Evolutionary conservation across 2,329 filamentous ascomycete genomes (phyloP), one percentile per base, ranked within the genome.

Genomic region (Lachnellula subtilissima): DNA sequence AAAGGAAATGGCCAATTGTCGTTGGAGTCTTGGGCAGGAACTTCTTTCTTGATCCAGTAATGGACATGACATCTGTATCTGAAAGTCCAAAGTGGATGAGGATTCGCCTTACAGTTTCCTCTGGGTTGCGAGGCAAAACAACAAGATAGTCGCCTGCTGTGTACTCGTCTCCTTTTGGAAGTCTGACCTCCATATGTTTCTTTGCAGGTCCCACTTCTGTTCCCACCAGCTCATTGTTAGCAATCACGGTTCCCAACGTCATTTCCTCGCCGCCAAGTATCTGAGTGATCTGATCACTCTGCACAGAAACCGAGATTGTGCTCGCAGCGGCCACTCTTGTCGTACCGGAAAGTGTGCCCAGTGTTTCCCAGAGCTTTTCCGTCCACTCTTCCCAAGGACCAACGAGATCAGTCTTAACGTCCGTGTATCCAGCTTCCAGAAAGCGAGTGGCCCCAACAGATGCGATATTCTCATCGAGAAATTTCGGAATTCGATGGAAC

Each of bases 111-210:
- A 46, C 43, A 4, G 35, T 22, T 23, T 35, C 22, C n/a, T 47
- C 8, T 5, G 50, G 39, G 28, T 52, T 45, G 4, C 14, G 14
- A 12, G 14, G 17, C 19, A 91, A 74, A 1, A 91, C 76, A 0
- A 87, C 86, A 0, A 92, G 78, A 67, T 93, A 92, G 67, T 92
- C 89, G 15, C 88, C 89, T 1, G 86, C 81, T 37, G 79, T 78
- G 71, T 92, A 93, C 0, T 77, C 78, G 75, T 83, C 77, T 47
- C 79, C 81, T 0, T 76, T 80, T 0, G 88, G 88, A 1, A 93
- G 76, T 56, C 82, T 80, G 37, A 91, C 83, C 57, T 84, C 82
- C n/a, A 89, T 79, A 58, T 85, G 78, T 36, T 80, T 79, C 74
- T 89, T 89, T 35, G 73, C 72, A 0, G 81, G 73, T 23, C 75